Conservation (phyloP, 1,139 yeast species). For the Maudiozyma humilis region DNA sequence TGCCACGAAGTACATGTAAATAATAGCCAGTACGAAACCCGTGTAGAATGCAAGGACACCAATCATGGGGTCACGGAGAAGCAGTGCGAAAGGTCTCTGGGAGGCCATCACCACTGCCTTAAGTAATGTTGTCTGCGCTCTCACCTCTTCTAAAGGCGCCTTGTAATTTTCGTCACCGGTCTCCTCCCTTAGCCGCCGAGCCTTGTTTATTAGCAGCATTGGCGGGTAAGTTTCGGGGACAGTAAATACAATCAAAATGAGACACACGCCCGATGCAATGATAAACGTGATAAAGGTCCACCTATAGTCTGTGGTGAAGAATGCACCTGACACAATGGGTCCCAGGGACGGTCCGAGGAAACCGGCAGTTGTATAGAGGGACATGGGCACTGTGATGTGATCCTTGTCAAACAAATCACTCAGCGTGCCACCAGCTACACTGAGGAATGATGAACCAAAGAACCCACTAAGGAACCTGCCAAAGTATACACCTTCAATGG, state of each 20-base stretch:
- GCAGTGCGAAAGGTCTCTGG: slow-evolving; percentile 47
- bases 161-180: slow-evolving; percentile 48
- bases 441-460: slow-evolving; percentile 60
- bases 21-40: slow-evolving; percentile 50
- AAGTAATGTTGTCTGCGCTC: slow-evolving; percentile 36
- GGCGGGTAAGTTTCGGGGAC: slow-evolving; percentile 75
- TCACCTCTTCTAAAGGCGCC: slow-evolving; percentile 45
- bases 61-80: slow-evolving; percentile 55
- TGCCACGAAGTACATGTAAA: slow-evolving; percentile 56
- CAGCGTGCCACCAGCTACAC: slow-evolving; percentile 72
- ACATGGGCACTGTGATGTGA: slow-evolving; percentile 61
- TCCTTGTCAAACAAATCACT: slow-evolving; percentile 54
- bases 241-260: slow-evolving; percentile 38
- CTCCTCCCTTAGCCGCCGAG: slow-evolving; percentile 46
- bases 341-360: slow-evolving; percentile 71
- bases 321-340: slow-evolving; percentile 59
- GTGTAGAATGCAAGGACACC: slow-evolving; percentile 52
- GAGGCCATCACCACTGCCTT: slow-evolving; percentile 35
- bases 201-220: slow-evolving; percentile 49
- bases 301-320: slow-evolving; percentile 46
- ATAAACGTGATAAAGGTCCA: slow-evolving; percentile 57
- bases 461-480: slow-evolving; percentile 65
- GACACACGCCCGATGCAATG: slow-evolving; percentile 57
- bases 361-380: slow-evolving; percentile 63
- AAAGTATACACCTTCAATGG: slow-evolving; percentile 52